Evolutionary conservation across 164 flowering plant species (phyloP).

Genomic region (Nymphaea thermarum): DNA sequence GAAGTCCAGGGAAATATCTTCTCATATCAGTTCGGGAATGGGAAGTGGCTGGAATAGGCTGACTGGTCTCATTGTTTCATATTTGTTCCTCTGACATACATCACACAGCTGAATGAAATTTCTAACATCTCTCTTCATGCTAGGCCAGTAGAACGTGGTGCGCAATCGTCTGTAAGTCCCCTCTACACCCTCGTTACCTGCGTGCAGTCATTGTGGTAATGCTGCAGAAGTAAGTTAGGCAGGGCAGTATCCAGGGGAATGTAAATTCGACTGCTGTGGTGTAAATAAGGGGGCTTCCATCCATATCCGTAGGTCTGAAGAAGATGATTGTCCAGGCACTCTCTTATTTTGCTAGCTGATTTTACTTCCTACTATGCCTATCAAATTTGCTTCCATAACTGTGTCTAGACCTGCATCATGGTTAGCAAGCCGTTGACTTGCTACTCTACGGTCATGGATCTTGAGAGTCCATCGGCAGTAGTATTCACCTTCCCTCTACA

Average conservation of each 20-base stretch:
- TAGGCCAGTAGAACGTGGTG: background rate
- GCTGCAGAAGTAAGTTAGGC: background rate
- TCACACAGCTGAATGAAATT: background rate
- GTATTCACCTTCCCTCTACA: background rate
- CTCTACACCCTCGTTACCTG: background rate
- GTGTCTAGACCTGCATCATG: background rate
- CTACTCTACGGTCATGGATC: background rate
- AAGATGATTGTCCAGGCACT: background rate
- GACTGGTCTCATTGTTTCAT: background rate
- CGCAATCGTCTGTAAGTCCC: background rate
- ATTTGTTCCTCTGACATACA: background rate
- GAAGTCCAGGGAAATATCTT: background rate
- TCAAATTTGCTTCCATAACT: background rate
- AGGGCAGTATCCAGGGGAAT: no score
- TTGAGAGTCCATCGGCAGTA: background rate
- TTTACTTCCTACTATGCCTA: background rate
- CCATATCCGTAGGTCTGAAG: no score
- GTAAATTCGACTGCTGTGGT: no score
- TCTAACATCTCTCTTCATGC: background rate
- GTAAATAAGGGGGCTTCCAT: no score
- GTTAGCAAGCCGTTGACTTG: no score
- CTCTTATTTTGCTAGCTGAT: background rate
- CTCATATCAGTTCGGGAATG: background rate
- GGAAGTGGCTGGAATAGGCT: background rate
- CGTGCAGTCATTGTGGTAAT: background rate